These are phyloP conservation scores for Torrubiella hemipterigena DNA, from an alignment of 2,329 filamentous ascomycete species.

Conservation along the genomic window DNA sequence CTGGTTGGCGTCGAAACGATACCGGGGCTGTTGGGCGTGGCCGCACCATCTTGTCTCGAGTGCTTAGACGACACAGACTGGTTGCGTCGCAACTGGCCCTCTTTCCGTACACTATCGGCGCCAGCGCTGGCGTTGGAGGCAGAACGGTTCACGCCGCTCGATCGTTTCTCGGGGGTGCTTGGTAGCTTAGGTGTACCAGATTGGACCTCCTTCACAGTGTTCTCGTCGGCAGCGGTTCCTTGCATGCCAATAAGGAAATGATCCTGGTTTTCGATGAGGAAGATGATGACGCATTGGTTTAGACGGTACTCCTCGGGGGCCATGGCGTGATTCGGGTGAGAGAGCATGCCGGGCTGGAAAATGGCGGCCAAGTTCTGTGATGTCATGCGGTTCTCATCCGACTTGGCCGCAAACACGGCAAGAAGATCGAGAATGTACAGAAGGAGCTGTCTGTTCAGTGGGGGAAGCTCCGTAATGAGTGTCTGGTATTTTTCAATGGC, in stretches of 20 bases:
- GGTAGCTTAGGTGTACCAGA: slow-evolving; percentile 50
- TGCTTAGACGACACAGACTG: slow-evolving; percentile 86
- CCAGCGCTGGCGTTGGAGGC: slow-evolving; percentile 81
- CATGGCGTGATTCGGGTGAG: slow-evolving; percentile 92
- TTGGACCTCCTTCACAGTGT: slow-evolving; percentile 49
- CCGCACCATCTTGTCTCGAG: slow-evolving; percentile 61
- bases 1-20: slow-evolving; percentile 42
- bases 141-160: slow-evolving; percentile 54
- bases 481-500: slow-evolving; percentile 78
- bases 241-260: slow-evolving; percentile 98
- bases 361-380: slow-evolving; percentile 91
- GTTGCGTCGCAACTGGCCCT: slow-evolving; percentile 71
- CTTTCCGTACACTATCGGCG: slow-evolving; percentile 74
- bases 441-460: slow-evolving; percentile 83
- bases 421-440: slow-evolving; percentile 93
- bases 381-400: slow-evolving; percentile 94
- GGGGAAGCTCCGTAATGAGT: slow-evolving; percentile 84
- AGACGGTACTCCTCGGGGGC: slow-evolving; percentile 85
- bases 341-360: slow-evolving; percentile 93
- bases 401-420: slow-evolving; percentile 93
- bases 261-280: slow-evolving; percentile 96
- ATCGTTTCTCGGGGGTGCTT: slow-evolving; percentile 32
- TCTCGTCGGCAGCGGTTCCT: slow-evolving; percentile 92
- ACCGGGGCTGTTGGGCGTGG: slow-evolving; percentile 56
- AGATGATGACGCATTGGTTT: slow-evolving; percentile 94